These are phyloP conservation scores for Plenodomus lindquistii DNA, from an alignment of 2,329 filamentous ascomycete species.

Conservation along the genomic window DNA sequence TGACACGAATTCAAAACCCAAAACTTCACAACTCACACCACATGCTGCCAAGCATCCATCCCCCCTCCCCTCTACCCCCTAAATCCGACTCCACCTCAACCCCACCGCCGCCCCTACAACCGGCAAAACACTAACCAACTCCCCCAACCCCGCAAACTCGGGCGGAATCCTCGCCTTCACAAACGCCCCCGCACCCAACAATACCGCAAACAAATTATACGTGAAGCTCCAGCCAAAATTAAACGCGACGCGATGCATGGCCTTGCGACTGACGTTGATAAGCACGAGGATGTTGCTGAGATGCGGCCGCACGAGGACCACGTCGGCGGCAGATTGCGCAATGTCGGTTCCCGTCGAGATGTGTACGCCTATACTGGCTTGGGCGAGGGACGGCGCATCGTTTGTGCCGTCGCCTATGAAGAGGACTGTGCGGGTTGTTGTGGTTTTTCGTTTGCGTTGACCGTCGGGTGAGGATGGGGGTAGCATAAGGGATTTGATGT, in stretches of 20 bases:
- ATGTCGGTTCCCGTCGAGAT: slow-evolving; percentile 65
- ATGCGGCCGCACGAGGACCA: slow-evolving; percentile 64
- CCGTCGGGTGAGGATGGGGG: neutral
- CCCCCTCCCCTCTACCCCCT: neutral
- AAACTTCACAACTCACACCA: neutral
- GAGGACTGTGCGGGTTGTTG: slow-evolving; percentile 54
- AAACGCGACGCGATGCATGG: slow-evolving; percentile 55
- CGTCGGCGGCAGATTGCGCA: slow-evolving; percentile 68
- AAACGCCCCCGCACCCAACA: slow-evolving; percentile 63
- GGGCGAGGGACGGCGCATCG: slow-evolving; percentile 72
- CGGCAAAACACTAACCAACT: slow-evolving; percentile 73
- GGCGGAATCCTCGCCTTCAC: slow-evolving; percentile 65
- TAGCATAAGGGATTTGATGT: slow-evolving; percentile 50
- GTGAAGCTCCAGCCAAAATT: slow-evolving; percentile 73
- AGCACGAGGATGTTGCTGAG: slow-evolving; percentile 61
- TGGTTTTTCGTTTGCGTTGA: neutral
- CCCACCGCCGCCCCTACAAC: slow-evolving; percentile 63
- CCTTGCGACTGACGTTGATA: slow-evolving; percentile 56
- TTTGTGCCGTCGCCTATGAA: slow-evolving; percentile 84
- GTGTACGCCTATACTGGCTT: slow-evolving; percentile 72
- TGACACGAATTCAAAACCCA: no score
- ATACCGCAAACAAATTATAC: slow-evolving; percentile 71
- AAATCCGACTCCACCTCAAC: slow-evolving; percentile 44
- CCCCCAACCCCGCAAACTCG: slow-evolving; percentile 69
- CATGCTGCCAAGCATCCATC: neutral